These are phyloP conservation scores for Morella rubra DNA, from an alignment of 306 rosid species.

Conservation along the genomic window DNA sequence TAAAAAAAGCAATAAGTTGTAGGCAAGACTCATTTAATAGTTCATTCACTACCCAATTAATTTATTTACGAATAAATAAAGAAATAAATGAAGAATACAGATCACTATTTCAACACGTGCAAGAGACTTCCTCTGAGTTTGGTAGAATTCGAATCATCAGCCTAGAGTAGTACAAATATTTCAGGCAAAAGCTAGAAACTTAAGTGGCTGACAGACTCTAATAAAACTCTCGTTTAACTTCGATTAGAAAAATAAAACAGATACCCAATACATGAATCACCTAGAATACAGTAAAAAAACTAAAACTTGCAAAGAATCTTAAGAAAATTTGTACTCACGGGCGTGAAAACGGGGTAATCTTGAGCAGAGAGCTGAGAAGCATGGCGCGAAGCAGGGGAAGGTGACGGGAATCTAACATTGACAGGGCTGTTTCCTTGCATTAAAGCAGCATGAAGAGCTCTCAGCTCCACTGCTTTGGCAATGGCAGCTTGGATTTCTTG, in stretches of 20 bases:
- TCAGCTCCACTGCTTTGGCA: conserved; percentile 86
- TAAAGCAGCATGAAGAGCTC: conserved; percentile 88
- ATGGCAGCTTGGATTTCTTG: conserved; percentile 78
- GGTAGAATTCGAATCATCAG: background rate
- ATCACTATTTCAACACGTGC: background rate
- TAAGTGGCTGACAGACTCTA: background rate
- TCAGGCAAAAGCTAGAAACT: background rate
- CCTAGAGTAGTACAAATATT: background rate
- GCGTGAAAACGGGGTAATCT: conserved; percentile 94
- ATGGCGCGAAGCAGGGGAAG: conserved; percentile 59
- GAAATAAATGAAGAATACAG: background rate
- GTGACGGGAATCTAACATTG: conserved; percentile 48
- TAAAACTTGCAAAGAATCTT: background rate
- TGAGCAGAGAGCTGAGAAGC: conserved; percentile 75
- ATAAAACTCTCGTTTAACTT: background rate
- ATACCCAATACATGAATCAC: background rate
- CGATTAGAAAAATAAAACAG: background rate
- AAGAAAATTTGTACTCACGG: conserved; percentile 45
- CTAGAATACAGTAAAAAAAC: background rate
- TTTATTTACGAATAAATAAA: background rate
- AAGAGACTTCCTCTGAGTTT: background rate
- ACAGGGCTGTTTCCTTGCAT: conserved; percentile 64
- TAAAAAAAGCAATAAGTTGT: background rate
- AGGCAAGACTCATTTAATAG: background rate
- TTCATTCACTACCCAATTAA: background rate